A percentile compares a stretch with the other conserved stretches of the same genome.
phyloP scores from a whole-genome alignment of 441 rosid genomes.

The Euphorbia schlechtendalii region DNA sequence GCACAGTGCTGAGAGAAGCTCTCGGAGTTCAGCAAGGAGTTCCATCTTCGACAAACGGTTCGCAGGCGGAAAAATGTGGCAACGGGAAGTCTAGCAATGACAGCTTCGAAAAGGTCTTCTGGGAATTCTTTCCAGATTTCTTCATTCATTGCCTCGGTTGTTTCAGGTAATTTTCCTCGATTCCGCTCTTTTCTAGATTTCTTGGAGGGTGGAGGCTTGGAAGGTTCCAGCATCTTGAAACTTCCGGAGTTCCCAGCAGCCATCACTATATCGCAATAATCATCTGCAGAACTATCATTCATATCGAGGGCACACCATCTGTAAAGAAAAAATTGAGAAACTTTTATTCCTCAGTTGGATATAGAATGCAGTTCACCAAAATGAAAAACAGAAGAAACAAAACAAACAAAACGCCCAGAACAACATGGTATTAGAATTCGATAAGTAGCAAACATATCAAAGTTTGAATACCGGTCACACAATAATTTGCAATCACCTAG shows the following conservation, averaged over 20 bases:
- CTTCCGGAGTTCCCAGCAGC: conserved; percentile 70
- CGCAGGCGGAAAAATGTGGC: conserved; percentile 84
- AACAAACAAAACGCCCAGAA: background rate
- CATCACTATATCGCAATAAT: conserved; percentile 58
- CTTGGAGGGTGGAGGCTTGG: conserved; percentile 66
- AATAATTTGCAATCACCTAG: no score
- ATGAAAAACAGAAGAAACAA: background rate
- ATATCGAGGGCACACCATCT: conserved; percentile 60
- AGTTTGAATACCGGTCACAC: no score
- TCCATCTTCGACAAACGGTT: conserved; percentile 78
- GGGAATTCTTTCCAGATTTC: conserved; percentile 94
- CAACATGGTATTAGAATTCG: background rate
- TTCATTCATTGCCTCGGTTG: conserved; percentile 43
- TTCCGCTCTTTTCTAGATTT: conserved; percentile 63
- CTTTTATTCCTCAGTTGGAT: background rate
- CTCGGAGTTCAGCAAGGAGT: conserved; percentile 62
- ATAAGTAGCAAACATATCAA: no score
- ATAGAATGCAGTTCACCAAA: background rate
- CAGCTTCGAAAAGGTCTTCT: conserved; percentile 83
- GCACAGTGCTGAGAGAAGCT: conserved; percentile 73
- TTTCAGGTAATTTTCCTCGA: conserved; percentile 38
- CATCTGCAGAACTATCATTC: conserved; percentile 59
- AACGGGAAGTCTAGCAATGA: conserved; percentile 84
- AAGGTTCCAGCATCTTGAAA: conserved; percentile 56
- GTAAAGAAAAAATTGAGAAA: conserved; percentile 21